These are phyloP conservation scores for Saxophila tyrrhenica DNA, from an alignment of 495 filamentous ascomycete genomes.

Conservation along the genomic window DNA sequence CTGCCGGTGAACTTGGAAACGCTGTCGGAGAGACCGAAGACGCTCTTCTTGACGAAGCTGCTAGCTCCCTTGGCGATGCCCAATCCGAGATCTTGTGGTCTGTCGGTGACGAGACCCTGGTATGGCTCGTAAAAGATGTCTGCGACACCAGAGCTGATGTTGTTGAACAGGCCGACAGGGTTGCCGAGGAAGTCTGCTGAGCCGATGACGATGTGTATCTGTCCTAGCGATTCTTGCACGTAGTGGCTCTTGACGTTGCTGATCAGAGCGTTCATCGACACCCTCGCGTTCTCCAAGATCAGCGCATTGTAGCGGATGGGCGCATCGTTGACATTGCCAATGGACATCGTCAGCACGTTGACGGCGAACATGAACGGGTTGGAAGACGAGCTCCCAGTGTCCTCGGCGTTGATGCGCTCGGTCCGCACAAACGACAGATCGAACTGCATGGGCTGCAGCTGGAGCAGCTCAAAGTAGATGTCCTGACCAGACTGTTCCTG, in stretches of 20 bases:
- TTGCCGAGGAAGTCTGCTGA: slow-evolving; percentile 98
- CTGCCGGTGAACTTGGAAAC: slow-evolving; percentile 94
- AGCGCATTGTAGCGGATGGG: slow-evolving; percentile 85
- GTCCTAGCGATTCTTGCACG: slow-evolving; percentile 86
- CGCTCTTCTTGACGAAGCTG: slow-evolving; percentile 95
- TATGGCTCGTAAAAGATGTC: slow-evolving; percentile 99
- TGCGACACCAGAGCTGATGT: slow-evolving; percentile 87
- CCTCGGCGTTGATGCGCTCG: slow-evolving; percentile 90
- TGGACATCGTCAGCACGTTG: slow-evolving; percentile 97
- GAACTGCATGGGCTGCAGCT: slow-evolving; percentile 95
- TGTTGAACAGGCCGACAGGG: slow-evolving; percentile 95
- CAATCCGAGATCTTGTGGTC: slow-evolving; percentile 83
- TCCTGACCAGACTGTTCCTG: slow-evolving; percentile 74
- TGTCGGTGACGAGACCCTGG: slow-evolving; percentile 89
- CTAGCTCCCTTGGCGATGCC: slow-evolving; percentile 94
- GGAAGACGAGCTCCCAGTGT: slow-evolving; percentile 68
- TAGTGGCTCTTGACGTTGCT: slow-evolving; percentile 86
- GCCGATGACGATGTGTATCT: slow-evolving; percentile 90
- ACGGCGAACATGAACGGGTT: slow-evolving; percentile 97
- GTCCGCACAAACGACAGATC: slow-evolving; percentile 96
- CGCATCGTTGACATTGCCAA: slow-evolving; percentile 96
- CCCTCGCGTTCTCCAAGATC: slow-evolving; percentile 89
- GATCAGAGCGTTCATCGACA: slow-evolving; percentile 71
- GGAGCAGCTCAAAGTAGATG: slow-evolving; percentile 93
- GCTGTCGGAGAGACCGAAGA: slow-evolving; percentile 91